Evolutionary conservation across 108 stramenopile species (phyloP).

Genomic region (Ochromonas danica): DNA sequence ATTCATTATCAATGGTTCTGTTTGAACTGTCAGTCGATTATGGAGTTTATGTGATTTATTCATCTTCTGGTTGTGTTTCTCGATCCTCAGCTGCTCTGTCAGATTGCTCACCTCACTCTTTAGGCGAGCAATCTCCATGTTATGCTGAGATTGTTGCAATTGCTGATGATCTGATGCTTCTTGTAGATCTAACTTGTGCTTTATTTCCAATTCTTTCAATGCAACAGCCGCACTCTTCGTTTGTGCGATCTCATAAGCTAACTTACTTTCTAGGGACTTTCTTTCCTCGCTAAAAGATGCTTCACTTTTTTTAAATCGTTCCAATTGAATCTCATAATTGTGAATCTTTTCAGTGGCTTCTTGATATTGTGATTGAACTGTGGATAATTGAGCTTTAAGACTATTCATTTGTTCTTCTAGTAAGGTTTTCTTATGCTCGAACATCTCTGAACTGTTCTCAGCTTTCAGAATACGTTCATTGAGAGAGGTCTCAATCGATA

Average conservation of each 20-base stretch:
- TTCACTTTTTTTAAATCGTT: not conserved
- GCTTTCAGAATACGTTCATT: not conserved
- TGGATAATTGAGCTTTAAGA: not conserved
- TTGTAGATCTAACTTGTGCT: not conserved
- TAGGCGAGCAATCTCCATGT: no score
- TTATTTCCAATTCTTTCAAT: not conserved
- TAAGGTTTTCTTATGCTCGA: not conserved
- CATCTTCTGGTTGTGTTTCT: no score
- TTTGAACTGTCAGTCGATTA: no score
- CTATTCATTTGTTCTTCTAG: conserved; percentile 20
- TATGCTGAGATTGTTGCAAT: not conserved
- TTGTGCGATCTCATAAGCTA: not conserved
- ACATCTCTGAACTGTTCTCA: not conserved
- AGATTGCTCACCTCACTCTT: no score
- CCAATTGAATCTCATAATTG: not conserved
- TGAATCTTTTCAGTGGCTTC: not conserved
- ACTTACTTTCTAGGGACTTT: not conserved
- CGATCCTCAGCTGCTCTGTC: no score
- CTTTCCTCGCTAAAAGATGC: not conserved
- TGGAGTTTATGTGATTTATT: no score
- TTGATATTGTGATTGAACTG: not conserved
- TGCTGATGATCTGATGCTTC: not conserved
- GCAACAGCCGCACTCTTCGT: no score
- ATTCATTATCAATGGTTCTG: no score
- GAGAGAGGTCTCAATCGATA: not conserved